Evolutionary conservation across 768 basidiomycete species (phyloP).

Genomic region (Pleurotus tuber-regium): DNA sequence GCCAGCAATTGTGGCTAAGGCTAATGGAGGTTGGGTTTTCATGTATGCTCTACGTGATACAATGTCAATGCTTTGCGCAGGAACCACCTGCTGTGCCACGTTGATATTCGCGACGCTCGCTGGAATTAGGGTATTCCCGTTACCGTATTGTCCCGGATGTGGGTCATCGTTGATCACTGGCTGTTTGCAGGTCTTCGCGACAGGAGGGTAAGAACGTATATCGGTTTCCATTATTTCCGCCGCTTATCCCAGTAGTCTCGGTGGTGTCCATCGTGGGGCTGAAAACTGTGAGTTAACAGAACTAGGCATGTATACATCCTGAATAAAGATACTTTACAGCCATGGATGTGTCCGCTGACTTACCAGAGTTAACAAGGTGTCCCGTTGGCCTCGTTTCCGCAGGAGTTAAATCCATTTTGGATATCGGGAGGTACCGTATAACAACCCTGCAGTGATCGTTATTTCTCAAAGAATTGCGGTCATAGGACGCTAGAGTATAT

Average conservation of each 20-base stretch:
- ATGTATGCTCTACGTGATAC: not conserved
- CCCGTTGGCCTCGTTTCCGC: constrained; percentile 92
- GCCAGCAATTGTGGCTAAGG: constrained; percentile 61
- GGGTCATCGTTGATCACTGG: constrained; percentile 5
- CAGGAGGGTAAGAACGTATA: constrained; percentile 71
- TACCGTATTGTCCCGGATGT: not conserved
- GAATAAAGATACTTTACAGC: constrained; percentile 41
- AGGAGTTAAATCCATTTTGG: constrained; percentile 92
- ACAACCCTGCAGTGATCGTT: not conserved
- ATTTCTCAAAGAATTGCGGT: not conserved
- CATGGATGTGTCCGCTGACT: constrained; percentile 93
- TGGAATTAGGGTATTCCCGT: constrained; percentile 70
- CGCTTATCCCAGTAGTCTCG: constrained; percentile 45
- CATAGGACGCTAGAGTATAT: constrained; percentile 7
- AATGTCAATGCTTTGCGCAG: constrained; percentile 28
- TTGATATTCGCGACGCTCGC: constrained; percentile 73
- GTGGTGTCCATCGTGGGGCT: constrained; percentile 73
- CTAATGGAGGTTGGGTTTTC: constrained; percentile 63
- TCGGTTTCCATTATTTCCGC: constrained; percentile 9
- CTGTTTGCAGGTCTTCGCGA: constrained; percentile 70
- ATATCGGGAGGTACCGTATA: constrained; percentile 67
- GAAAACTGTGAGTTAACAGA: constrained; percentile 33
- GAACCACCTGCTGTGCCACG: constrained; percentile 73
- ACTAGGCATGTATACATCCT: not conserved
- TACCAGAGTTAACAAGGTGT: constrained; percentile 85